Evolutionary conservation across 2,329 filamentous ascomycete species (phyloP), one percentile per base, ranked within the genome.

Genomic region (Escovopsis sp.): DNA sequence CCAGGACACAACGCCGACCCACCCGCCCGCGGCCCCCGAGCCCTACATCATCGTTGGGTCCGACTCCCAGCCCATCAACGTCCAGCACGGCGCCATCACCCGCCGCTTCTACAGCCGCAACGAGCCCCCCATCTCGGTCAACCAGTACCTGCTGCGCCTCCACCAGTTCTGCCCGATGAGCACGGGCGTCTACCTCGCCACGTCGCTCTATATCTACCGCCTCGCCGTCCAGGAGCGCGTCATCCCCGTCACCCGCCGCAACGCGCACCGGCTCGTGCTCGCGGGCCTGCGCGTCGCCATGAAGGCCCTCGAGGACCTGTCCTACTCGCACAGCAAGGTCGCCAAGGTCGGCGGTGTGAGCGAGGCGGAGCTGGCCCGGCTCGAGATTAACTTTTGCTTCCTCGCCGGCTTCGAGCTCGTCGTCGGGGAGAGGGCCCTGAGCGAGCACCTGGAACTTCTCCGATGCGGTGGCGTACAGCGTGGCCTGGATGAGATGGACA

Each of bases 121-220:
- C 34, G 76, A 85, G 13, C 88, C 90, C 15, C 78, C 81, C 10
- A 88, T 96, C 44, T 70, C 76, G 26, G 68, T 94, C 32, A 73
- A 79, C 49, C 80, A 90, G 43, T 98, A 96, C 52, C 70, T 96
- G 17, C 66, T 77, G 48, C 81, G 88, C 13, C 72, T 96, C 39
- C 87, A 96, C 58, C 75, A 75, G 39, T 94, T 81, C 61, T 96
- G 88, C 50, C 87, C 90, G 4, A 86, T 94, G 72, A 92, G 83
- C 42, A 86, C 87, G 0, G 88, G 79, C 17, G 88, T 96, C 9
- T 94, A 94, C 58, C 75, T 98, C 18, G 85, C 88, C 1, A 79
- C 87, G 4, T 86, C 82, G 32, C 66, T 81, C 8, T 96, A 94
- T 60, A 88, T 94, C 44, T 78, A 88, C 51, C 76, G 79, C 17